These are phyloP conservation scores for Cyberlindnera euphorbiiphila DNA, from an alignment of 805 yeast species.

Conservation along the genomic window DNA sequence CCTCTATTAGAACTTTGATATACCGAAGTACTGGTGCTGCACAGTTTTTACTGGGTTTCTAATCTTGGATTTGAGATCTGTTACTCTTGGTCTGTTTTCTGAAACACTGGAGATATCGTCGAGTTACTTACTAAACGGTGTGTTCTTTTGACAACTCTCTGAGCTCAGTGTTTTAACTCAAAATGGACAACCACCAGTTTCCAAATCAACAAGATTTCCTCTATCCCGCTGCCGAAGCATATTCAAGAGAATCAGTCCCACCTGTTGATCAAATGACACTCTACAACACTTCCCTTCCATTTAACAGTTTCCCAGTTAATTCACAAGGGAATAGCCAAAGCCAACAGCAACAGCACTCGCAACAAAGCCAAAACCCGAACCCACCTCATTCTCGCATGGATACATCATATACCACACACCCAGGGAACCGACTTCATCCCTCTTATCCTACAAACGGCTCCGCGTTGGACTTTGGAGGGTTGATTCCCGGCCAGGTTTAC, in stretches of 20 bases:
- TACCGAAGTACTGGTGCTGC: too few relatives aligned
- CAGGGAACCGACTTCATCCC: constrained; percentile 7
- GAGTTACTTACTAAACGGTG: too few relatives aligned
- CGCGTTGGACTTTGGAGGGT: constrained; percentile 1
- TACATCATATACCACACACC: constrained; percentile 4
- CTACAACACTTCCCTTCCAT: constrained; percentile 10
- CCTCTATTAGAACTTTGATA: too few relatives aligned
- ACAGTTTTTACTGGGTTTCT: too few relatives aligned
- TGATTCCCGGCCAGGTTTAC: constrained; percentile 8
- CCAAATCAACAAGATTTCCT: constrained; percentile 10
- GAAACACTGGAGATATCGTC: too few relatives aligned
- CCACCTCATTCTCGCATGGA: constrained; percentile 2
- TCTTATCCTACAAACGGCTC: constrained; percentile 4
- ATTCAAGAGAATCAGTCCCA: constrained; percentile 6
- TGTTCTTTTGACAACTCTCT: too few relatives aligned
- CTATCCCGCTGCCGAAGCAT: constrained; percentile 3
- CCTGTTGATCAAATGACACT: constrained; percentile 9
- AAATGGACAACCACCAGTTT: constrained; percentile 4
- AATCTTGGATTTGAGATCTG: too few relatives aligned
- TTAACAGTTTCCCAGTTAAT: constrained; percentile 4
- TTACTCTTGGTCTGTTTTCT: too few relatives aligned
- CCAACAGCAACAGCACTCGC: constrained; percentile 1
- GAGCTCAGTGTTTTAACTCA: too few relatives aligned
- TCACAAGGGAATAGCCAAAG: background rate
- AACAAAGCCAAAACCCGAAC: too few relatives aligned